Base-by-base conservation (phyloP, 106 monocot species). In the Dioscorea dumetorum region DNA sequence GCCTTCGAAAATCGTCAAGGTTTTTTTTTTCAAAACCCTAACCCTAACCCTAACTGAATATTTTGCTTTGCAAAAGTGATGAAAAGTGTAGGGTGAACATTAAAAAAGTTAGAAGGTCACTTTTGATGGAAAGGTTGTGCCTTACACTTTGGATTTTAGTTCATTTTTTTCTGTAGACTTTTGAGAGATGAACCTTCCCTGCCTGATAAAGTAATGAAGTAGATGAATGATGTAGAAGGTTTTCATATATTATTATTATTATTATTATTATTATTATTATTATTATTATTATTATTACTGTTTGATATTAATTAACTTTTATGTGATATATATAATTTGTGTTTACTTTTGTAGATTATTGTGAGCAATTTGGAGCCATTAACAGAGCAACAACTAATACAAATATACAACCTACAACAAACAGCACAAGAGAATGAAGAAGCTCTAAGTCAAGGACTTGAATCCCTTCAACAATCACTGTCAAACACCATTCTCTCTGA, bases 371-470 rank as follows among this genome's bases (percentile, higher is more conserved):
- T 89, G 2, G 91, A 97, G 70, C 91, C 91, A 34, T 57, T 89
- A 24, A 80, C 86, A 3, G 91, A 97, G 73, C 91, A 97, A 63
- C 95, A 97, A 58, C 69, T 91, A 69, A 15, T 97, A n/a, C 86
- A 78, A 1, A 78, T 97, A 15, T 91, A 75, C 51, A 64, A 74
- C 14, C 76, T 91, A 31, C 91, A 89, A 35, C 91, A 91, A 49
- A 91, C 88, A 14, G 80, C 80, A 21, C 91, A 88, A 12, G 88
- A 91, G 67, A 79, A 91, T 22, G 95, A 97, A 61, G 95, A 97
- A 58, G 86, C 95, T 16, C 84, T 97, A 3, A 91, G 68, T 59
- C 95, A 91, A 66, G 95, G 95, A 20, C 84, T 91, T 6, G 95
- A 88, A 48, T 77, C 88, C 31, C 95, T 91, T 5, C 54, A 91